phyloP scores from a whole-genome alignment of 371 early-diverging fungal species.

The Rhizopus delemar region DNA sequence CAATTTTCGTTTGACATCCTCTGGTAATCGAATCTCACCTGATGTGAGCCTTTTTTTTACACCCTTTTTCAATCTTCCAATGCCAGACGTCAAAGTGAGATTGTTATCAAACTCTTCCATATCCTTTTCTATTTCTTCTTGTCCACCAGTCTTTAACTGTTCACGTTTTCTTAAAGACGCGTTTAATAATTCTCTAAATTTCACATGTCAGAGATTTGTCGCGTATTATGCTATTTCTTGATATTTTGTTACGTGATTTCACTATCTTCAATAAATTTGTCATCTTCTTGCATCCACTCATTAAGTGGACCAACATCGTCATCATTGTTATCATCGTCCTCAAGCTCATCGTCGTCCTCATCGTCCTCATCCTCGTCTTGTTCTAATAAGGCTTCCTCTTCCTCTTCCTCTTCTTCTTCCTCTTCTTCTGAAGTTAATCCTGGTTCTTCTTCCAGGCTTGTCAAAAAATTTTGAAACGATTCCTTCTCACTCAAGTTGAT shows the following conservation, averaged over 20 bases:
- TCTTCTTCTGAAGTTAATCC: neutral
- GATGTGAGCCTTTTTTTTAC: conserved; percentile 18
- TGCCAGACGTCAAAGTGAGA: conserved; percentile 34
- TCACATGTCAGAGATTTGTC: neutral
- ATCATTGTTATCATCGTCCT: conserved; percentile 9
- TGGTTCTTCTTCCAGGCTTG: neutral
- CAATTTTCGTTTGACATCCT: conserved; percentile 59
- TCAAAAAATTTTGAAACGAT: neutral
- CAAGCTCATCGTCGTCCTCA: conserved; percentile 3
- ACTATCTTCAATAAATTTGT: conserved; percentile 13
- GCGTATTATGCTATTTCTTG: neutral
- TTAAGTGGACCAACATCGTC: conserved; percentile 20
- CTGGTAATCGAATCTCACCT: conserved; percentile 42
- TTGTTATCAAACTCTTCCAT: conserved; percentile 47
- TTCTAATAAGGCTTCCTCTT: neutral
- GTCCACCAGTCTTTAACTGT: conserved; percentile 32
- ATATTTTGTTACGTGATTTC: conserved; percentile 22
- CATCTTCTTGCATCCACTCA: conserved; percentile 18
- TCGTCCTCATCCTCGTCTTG: conserved; percentile 2
- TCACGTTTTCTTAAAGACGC: conserved; percentile 12
- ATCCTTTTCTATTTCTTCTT: conserved; percentile 34
- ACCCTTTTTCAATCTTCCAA: conserved; percentile 26
- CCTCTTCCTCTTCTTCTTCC: neutral
- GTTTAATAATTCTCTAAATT: conserved; percentile 16
- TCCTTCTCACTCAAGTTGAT: neutral